Base-by-base conservation (phyloP, 352 stramenopile genomes). In the Pythium volutum region DNA sequence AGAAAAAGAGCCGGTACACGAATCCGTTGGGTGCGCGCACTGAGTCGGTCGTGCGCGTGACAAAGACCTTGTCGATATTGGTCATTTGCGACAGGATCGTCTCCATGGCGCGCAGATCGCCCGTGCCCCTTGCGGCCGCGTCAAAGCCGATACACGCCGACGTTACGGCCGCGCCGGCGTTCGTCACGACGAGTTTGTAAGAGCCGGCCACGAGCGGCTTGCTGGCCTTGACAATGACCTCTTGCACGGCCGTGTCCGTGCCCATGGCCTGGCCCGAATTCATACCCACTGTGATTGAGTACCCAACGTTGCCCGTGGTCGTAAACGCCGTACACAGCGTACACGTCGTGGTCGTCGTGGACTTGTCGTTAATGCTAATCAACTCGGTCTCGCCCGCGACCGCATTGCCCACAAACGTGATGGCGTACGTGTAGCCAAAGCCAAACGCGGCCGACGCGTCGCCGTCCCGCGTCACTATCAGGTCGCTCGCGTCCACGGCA, bases 31-130 rank as follows among this genome's bases (percentile, higher is more conserved):
- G 52, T 11, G 74, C 75, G 1, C 63, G 56, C 1, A 55, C 49
- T 0, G 71, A 5, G 26, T 91, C 70, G 4, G 67, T 12, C 0
- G 55, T 62, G 18, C 75, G 75, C 7, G 78, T 87, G n/a, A 94
- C 85, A 41, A 76, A 89, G 14, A 91, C 83, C 12, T 76, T 75
- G 66, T 94, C 85, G 26, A 94, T 84, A 53, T 94, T 94, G 33
- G 49, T 41, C 79, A 94, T 79, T 1, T 52, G 38, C 31, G 72
- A 53, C 0, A 94, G 61, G 15, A 78, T 82, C 14, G 59, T 71
- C 25, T 89, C 76, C 69, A 94, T 77, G 0, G 72, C 62, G n/a
- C 57, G 69, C 7, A 67, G 52, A 29, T 87, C 62, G 1, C 41
- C 68, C n/a, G 10, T 54, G 3, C 64, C 75, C 10, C 72, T 64